Base-by-base conservation (phyloP, 2,329 filamentous ascomycete genomes). In the Scedosporium aurantiacum region DNA sequence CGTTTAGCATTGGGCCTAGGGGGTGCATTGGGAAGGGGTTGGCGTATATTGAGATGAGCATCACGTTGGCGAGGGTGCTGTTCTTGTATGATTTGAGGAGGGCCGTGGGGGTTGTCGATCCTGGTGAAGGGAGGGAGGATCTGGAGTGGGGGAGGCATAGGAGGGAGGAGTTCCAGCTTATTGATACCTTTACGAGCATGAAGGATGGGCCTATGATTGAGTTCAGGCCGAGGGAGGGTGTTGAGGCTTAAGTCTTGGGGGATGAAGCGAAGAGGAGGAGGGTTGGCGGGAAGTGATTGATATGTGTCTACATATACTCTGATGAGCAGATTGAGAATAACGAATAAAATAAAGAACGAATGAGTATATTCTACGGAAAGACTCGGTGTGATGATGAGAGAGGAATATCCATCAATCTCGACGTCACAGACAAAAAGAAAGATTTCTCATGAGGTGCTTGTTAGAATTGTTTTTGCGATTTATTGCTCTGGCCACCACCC, bases 1-100 rank as follows among this genome's bases (percentile, higher is more conserved):
- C 90, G 1, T 91, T 91, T 67, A 85, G 82, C 55, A 76, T 89
- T 64, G 88, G 88, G 0, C 84, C 86, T 0, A 75, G 87, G 10
- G 86, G 86, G 2, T 91, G 88, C 68, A 88, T 90, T 61, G 88
- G 87, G 0, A 90, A 89, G 77, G 80, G 81, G 0, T 72, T 89
- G 54, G 86, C 86, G 1, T 87, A 89, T 66, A 78, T 82, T 54
- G 86, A 89, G 75, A 82, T 89, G 79, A 82, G 76, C 59, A 80
- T 82, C 4, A 82, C 84, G 2, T 70, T 89, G 61, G 86, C 85
- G 40, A 73, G 85, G 14, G 76, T 84, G 21, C 67, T 89, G 63
- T 88, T 76, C 65, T 63, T 82, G 66, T 89, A 85, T 63, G 86
- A 88, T 63, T 65, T 88, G 71, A 74, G 82, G 54, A 75, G 73